Percentiles rank a stretch among this genome's conserved stretches.
phyloP scores from a whole-genome alignment of 108 stramenopile species.

The Cylindrotheca closterium region DNA sequence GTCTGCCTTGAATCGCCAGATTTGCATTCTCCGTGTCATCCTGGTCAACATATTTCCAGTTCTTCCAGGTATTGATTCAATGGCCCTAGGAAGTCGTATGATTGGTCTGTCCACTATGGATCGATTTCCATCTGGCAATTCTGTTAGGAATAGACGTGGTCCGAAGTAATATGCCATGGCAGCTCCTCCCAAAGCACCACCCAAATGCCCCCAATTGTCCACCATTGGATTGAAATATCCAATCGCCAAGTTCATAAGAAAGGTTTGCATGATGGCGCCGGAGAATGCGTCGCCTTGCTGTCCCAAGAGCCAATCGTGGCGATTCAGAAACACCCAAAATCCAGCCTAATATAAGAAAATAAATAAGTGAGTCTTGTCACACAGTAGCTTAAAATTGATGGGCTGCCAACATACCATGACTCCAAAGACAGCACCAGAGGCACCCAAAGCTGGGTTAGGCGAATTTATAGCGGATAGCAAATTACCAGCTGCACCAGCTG shows the following conservation, averaged over 20 bases:
- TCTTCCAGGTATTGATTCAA: slow-evolving; percentile 48
- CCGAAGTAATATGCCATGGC: slow-evolving; percentile 79
- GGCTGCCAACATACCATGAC: slow-evolving; percentile 45
- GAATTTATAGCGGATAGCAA: slow-evolving; percentile 48
- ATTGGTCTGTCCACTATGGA: slow-evolving; percentile 58
- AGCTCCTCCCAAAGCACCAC: slow-evolving; percentile 68
- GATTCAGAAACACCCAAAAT: slow-evolving; percentile 65
- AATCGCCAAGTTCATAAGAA: slow-evolving; percentile 41
- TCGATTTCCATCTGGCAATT: slow-evolving; percentile 44
- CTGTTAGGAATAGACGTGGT: slow-evolving; percentile 60
- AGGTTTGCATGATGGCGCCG: slow-evolving; percentile 33
- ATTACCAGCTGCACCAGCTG: slow-evolving; percentile 75
- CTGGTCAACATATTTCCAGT: slow-evolving; percentile 11
- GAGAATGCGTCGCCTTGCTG: slow-evolving; percentile 21
- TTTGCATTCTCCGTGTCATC: slow-evolving; percentile 31
- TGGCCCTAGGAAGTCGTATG: slow-evolving; percentile 36
- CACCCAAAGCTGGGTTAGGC: slow-evolving; percentile 83
- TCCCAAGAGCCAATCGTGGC: slow-evolving; percentile 67
- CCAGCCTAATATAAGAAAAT: too few species aligned
- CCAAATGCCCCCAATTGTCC: slow-evolving; percentile 84
- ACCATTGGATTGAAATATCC: slow-evolving; percentile 47
- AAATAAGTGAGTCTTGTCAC: too few species aligned
- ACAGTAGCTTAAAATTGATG: too few species aligned
- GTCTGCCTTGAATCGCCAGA: slow-evolving; percentile 27
- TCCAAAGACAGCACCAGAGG: slow-evolving; percentile 83